A percentile compares a stretch with the other conserved stretches of the same genome.
These are phyloP conservation scores for Alternaria sp. DNA, from an alignment of 2,329 filamentous ascomycete genomes.

Conservation along the genomic window DNA sequence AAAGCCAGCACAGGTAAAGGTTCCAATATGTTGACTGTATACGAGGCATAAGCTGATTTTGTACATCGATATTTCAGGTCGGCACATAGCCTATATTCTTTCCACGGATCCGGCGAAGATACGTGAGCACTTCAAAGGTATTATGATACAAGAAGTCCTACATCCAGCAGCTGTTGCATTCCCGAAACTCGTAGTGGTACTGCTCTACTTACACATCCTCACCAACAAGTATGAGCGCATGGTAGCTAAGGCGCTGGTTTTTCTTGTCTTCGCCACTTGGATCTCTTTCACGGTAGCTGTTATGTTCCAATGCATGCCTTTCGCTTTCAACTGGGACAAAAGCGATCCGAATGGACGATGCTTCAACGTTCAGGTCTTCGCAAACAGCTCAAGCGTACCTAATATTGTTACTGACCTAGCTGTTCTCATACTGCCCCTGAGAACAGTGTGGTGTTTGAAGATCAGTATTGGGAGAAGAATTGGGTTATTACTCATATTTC, in stretches of 20 bases:
- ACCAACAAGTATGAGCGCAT: slow-evolving; percentile 34
- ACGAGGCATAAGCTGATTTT: background rate
- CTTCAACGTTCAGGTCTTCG: slow-evolving; percentile 30
- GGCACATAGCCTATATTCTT: slow-evolving; percentile 28
- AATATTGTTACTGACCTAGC: slow-evolving; percentile 38
- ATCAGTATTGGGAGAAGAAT: slow-evolving; percentile 27
- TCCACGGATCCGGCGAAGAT: slow-evolving; percentile 25
- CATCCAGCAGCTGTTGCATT: slow-evolving; percentile 39
- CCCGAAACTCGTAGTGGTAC: slow-evolving; percentile 35
- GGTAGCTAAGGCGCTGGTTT: slow-evolving; percentile 28
- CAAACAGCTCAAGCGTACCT: slow-evolving; percentile 35
- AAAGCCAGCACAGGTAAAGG: slow-evolving; percentile 24
- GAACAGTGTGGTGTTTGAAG: slow-evolving; percentile 32
- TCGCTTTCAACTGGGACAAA: slow-evolving; percentile 40
- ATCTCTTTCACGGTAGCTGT: slow-evolving; percentile 30
- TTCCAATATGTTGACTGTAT: background rate
- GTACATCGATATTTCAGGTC: slow-evolving; percentile 10
- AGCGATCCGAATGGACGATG: slow-evolving; percentile 31
- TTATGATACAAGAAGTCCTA: slow-evolving; percentile 34
- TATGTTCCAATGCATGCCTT: slow-evolving; percentile 35
- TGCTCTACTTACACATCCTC: slow-evolving; percentile 38
- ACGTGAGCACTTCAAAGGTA: slow-evolving; percentile 31
- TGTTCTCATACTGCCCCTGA: slow-evolving; percentile 31
- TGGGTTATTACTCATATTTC: slow-evolving; percentile 36
- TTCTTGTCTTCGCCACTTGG: slow-evolving; percentile 31